These are phyloP conservation scores for Sporisorium reilianum DNA, from an alignment of 1,284 basidiomycete species.

Conservation along the genomic window DNA sequence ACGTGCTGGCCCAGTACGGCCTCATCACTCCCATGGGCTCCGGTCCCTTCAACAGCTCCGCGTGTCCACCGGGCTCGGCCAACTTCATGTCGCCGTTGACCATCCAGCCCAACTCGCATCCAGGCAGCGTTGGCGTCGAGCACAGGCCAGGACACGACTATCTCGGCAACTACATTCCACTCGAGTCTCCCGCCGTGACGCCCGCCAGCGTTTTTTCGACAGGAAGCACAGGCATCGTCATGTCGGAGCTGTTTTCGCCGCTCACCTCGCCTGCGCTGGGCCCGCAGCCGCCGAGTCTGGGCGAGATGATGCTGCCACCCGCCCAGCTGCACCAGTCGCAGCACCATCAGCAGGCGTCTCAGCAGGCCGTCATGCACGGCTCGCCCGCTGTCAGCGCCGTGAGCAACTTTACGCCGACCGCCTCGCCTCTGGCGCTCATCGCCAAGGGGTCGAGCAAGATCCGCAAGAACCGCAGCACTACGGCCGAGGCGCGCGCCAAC, in stretches of 20 bases:
- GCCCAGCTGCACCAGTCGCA: conserved; percentile 63
- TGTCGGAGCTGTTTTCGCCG: conserved; percentile 74
- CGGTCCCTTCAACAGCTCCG: conserved; percentile 50
- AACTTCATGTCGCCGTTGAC: conserved; percentile 61
- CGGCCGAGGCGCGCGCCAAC: conserved; percentile 58
- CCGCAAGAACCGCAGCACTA: conserved; percentile 59
- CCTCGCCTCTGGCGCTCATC: conserved; percentile 53
- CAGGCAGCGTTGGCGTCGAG: conserved; percentile 35
- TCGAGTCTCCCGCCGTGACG: conserved; percentile 64
- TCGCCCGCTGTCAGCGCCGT: conserved; percentile 42
- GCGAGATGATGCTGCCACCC: conserved; percentile 55
- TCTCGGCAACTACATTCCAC: conserved; percentile 50
- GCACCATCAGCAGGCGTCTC: conserved; percentile 38
- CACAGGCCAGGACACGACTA: conserved; percentile 36
- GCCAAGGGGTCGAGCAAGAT: conserved; percentile 53
- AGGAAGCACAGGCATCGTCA: conserved; percentile 65
- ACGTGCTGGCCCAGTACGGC: conserved; percentile 58
- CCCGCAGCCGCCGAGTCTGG: conserved; percentile 67
- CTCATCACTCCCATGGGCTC: conserved; percentile 61
- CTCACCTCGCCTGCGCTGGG: conserved; percentile 75
- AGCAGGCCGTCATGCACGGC: conserved; percentile 26
- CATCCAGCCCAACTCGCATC: conserved; percentile 55
- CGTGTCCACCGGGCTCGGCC: conserved; percentile 31
- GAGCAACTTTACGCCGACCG: conserved; percentile 53
- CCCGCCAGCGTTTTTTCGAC: conserved; percentile 69